Base-by-base conservation (phyloP, 2,329 filamentous ascomycete genomes). In the Ramularia collo-cygni region DNA sequence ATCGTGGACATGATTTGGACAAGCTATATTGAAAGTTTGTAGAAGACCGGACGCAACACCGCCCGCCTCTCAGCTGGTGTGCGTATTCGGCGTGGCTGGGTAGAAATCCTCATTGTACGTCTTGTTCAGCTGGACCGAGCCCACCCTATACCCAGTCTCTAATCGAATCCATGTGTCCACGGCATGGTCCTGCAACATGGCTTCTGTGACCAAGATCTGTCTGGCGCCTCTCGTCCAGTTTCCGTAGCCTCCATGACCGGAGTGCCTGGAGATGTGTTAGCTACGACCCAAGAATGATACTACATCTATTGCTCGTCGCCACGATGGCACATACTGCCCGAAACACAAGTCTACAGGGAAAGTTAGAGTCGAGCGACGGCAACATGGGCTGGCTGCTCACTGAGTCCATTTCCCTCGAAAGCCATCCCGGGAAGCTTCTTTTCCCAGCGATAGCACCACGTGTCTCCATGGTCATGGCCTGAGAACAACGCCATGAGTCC, bases 401-500 rank as follows among this genome's bases (percentile, higher is more conserved):
- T 51, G 17, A 61, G 14, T 1, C 58, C 58, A 24, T 55, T 57
- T n/a, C 59, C 57, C 12, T 30, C 37, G 13, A 58, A 34, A 6
- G 37, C 45, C 55, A 58, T 57, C 10, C 56, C 56, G 2, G 53
- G 50, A 0, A 60, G 37, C 7, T 39, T 37, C 8, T 29, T 16
- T 24, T 56, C 37, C 58, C 58, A 62, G 18, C 53, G 56, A 42
- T 53, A 57, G 40, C 59, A 61, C 59, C 58, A 62, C 2, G 49
- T 54, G 30, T 59, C 52, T 4, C 59, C 58, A 46, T 85, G 37
- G 48, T 84, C 79, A 46, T 86, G 81, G 0, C 79, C 82, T 4
- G 69, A 71, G 57, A 83, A 81, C 4, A 81, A 52, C 0, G 65
- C 76, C 31, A 77, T 69, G 10, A 83, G 49, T 0, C 77, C 76